These are phyloP conservation scores for Huntiella savannae DNA, from an alignment of 2,329 filamentous ascomycete genomes.

Conservation along the genomic window DNA sequence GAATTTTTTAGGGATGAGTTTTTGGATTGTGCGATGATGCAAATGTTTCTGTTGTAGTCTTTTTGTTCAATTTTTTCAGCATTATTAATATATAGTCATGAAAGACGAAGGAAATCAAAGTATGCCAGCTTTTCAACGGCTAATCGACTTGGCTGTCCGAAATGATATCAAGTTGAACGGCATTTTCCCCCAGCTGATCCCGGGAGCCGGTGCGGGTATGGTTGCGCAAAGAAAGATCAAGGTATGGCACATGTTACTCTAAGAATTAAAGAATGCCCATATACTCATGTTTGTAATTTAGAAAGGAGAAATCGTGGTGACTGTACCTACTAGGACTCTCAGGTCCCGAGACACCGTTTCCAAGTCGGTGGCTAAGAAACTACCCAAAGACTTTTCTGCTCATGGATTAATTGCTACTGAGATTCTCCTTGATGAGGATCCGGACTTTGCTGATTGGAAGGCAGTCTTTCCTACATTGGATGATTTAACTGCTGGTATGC, in stretches of 20 bases:
- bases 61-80: background rate
- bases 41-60: background rate
- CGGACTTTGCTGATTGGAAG: slow-evolving; percentile 38
- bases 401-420: slow-evolving; percentile 58
- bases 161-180: slow-evolving; percentile 49
- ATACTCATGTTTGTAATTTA: slow-evolving; percentile 12
- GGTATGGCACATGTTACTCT: slow-evolving; percentile 23
- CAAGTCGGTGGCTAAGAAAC: slow-evolving; percentile 28
- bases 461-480: slow-evolving; percentile 43
- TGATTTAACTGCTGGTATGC: slow-evolving; percentile 34
- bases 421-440: slow-evolving; percentile 22
- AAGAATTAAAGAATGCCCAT: background rate
- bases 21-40: background rate
- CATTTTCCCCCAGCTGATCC: slow-evolving; percentile 46
- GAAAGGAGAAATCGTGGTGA: slow-evolving; percentile 36
- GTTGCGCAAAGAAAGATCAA: slow-evolving; percentile 48
- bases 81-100: background rate
- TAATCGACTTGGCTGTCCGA: slow-evolving; percentile 47
- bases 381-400: slow-evolving; percentile 36
- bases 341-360: slow-evolving; percentile 44
- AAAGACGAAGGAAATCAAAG: background rate
- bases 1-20: background rate
- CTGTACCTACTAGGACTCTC: slow-evolving; percentile 44
- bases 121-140: slow-evolving; percentile 21
- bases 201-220: slow-evolving; percentile 60